A percentile compares a stretch with the other conserved stretches of the same genome.
Conservation (phyloP, 2,329 filamentous ascomycete species). For the Sphaerulina musiva region DNA sequence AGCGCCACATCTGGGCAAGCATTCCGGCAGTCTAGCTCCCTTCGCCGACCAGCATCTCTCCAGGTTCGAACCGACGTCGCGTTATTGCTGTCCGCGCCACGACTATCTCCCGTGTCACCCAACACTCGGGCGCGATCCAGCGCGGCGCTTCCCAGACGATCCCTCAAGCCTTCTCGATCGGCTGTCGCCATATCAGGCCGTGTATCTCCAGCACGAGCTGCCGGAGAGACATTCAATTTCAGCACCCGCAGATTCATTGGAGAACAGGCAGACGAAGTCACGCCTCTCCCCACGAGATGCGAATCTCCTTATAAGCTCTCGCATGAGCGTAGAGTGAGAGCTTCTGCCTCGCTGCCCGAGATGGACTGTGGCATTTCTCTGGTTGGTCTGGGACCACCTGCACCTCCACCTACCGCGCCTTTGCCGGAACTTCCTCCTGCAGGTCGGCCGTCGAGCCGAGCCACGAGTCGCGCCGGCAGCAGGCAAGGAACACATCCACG, state of each 20-base stretch:
- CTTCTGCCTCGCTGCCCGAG: conserved; percentile 28
- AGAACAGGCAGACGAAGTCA: conserved; percentile 18
- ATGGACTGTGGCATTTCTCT: conserved; percentile 34
- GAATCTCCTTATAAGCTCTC: conserved; percentile 16
- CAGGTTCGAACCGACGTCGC: conserved; percentile 40
- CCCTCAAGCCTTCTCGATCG: conserved; percentile 28
- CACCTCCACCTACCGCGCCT: conserved; percentile 43
- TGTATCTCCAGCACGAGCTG: conserved; percentile 1
- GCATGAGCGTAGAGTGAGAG: conserved; percentile 21
- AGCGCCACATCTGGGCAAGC: not conserved
- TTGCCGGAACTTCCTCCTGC: conserved; percentile 30
- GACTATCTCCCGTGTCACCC: conserved; percentile 30
- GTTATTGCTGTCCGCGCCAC: conserved; percentile 36
- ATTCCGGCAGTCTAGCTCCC: conserved; percentile 12
- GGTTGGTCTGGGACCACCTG: conserved; percentile 40
- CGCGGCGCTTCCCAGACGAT: conserved; percentile 28
- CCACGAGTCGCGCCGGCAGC: conserved; percentile 8
- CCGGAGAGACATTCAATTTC: conserved; percentile 6
- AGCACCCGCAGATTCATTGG: conserved; percentile 4
- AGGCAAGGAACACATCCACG: conserved; percentile 8
- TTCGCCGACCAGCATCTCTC: conserved; percentile 41
- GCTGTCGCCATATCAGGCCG: conserved; percentile 12
- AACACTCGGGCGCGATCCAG: conserved; percentile 15
- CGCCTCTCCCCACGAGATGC: conserved; percentile 10
- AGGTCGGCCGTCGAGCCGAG: conserved; percentile 11